A percentile compares a stretch with the other conserved stretches of the same genome.
phyloP scores from a whole-genome alignment of 495 filamentous ascomycete genomes.

The Daldinia concentrica region DNA sequence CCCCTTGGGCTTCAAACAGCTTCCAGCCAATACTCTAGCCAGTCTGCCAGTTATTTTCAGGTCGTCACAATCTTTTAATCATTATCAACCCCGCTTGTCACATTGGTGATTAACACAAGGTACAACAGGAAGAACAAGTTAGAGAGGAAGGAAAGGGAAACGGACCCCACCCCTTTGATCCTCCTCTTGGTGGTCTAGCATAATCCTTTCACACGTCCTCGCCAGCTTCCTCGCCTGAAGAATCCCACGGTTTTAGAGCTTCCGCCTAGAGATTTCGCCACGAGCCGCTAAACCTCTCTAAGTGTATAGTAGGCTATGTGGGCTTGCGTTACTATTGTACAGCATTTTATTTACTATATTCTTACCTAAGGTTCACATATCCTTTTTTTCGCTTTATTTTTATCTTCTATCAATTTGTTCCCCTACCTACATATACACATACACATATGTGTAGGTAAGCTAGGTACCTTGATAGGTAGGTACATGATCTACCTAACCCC shows the following conservation, averaged over 20 bases:
- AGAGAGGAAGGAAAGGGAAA: conserved; percentile 22
- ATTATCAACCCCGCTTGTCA: conserved; percentile 30
- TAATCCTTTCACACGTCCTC: conserved; percentile 27
- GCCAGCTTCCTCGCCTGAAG: conserved; percentile 20
- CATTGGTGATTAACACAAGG: conserved; percentile 32
- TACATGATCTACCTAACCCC: conserved; percentile 24
- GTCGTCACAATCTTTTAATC: conserved; percentile 28
- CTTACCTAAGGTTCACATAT: background rate
- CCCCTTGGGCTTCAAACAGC: conserved; percentile 17
- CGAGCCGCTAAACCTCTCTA: conserved; percentile 24
- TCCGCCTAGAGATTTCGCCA: conserved; percentile 3
- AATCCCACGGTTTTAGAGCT: conserved; percentile 24
- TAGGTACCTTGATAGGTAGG: conserved; percentile 7
- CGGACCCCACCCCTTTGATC: conserved; percentile 37
- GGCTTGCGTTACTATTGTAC: conserved; percentile 12
- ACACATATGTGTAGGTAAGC: background rate
- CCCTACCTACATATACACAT: background rate
- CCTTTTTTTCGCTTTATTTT: conserved; percentile 13
- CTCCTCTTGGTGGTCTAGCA: conserved; percentile 35
- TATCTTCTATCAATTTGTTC: background rate
- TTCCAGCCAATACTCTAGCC: conserved; percentile 1
- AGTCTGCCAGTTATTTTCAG: conserved; percentile 20
- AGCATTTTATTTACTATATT: conserved; percentile 10
- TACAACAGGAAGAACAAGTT: conserved; percentile 30
- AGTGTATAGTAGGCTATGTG: conserved; percentile 12